These are phyloP conservation scores for Fusarium graminum DNA, from an alignment of 2,329 filamentous ascomycete genomes.

Conservation along the genomic window DNA sequence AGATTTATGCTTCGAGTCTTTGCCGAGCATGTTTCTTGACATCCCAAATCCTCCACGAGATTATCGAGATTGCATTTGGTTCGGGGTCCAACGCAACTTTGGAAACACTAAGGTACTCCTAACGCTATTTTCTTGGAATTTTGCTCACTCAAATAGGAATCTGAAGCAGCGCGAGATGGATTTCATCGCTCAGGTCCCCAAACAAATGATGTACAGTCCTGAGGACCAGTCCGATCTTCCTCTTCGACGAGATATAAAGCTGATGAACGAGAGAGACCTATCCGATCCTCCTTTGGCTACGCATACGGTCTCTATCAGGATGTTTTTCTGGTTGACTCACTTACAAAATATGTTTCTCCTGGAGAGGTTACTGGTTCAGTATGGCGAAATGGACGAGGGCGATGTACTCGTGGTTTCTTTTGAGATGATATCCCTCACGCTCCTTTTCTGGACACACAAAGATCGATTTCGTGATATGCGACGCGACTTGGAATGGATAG, in stretches of 20 bases:
- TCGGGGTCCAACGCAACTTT: not conserved
- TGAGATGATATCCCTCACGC: conserved; percentile 13
- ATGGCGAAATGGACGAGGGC: not conserved
- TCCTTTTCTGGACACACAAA: conserved; percentile 23
- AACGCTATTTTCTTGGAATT: rapidly evolving
- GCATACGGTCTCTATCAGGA: not conserved
- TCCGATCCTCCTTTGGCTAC: not conserved
- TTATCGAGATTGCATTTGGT: not conserved
- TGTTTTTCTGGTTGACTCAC: conserved; percentile 12
- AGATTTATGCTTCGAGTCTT: conserved; percentile 1
- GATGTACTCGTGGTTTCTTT: conserved; percentile 16
- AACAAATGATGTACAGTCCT: not conserved
- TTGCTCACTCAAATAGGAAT: rapidly evolving
- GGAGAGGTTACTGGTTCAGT: conserved; percentile 3
- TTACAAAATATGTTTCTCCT: conserved; percentile 23
- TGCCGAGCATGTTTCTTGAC: conserved; percentile 1
- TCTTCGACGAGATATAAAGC: not conserved
- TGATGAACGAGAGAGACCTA: not conserved
- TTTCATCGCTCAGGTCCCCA: not conserved
- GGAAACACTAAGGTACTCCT: not conserved
- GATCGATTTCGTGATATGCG: conserved; percentile 15
- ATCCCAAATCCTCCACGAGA: not conserved
- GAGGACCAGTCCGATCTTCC: not conserved
- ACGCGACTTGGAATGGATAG: conserved; percentile 12
- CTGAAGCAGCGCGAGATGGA: not conserved